phyloP scores from a whole-genome alignment of 2,329 filamentous ascomycete species.

The Aspergillus vadensis region DNA sequence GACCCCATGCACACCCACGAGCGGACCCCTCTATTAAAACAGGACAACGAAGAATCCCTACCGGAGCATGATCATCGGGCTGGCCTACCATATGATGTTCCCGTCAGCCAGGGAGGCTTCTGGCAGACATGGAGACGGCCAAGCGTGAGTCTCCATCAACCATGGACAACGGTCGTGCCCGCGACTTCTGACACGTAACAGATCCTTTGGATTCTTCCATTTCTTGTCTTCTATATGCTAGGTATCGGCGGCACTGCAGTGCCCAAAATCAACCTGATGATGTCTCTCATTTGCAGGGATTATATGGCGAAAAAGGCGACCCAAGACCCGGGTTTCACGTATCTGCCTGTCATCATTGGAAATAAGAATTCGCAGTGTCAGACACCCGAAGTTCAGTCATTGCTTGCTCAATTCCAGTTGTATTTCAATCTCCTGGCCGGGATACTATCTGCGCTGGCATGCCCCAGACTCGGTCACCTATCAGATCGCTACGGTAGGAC shows the following conservation, averaged over 20 bases:
- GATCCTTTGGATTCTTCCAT: constrained; percentile 81
- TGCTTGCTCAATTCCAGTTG: constrained; percentile 76
- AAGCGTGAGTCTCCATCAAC: constrained; percentile 44
- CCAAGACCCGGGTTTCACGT: constrained; percentile 60
- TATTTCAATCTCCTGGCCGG: constrained; percentile 74
- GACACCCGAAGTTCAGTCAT: constrained; percentile 74
- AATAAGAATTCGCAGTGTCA: constrained; percentile 77
- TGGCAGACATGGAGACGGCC: constrained; percentile 47
- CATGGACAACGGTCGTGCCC: background rate
- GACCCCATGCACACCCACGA: constrained; percentile 26
- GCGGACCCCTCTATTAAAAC: constrained; percentile 31
- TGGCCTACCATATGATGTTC: background rate
- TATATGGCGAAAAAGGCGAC: constrained; percentile 72
- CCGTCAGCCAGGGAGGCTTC: background rate
- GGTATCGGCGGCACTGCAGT: constrained; percentile 85
- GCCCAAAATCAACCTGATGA: constrained; percentile 83
- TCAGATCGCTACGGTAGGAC: constrained; percentile 87
- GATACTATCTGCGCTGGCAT: constrained; percentile 74
- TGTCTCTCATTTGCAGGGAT: constrained; percentile 78
- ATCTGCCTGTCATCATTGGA: constrained; percentile 67
- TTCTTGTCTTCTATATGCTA: constrained; percentile 78
- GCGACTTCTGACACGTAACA: constrained; percentile 35
- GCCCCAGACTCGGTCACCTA: constrained; percentile 78
- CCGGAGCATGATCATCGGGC: background rate
- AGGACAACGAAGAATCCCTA: background rate